Evolutionary conservation across 371 early-diverging fungal genomes (phyloP).

Genomic region (Apophysomyces variabilis): DNA sequence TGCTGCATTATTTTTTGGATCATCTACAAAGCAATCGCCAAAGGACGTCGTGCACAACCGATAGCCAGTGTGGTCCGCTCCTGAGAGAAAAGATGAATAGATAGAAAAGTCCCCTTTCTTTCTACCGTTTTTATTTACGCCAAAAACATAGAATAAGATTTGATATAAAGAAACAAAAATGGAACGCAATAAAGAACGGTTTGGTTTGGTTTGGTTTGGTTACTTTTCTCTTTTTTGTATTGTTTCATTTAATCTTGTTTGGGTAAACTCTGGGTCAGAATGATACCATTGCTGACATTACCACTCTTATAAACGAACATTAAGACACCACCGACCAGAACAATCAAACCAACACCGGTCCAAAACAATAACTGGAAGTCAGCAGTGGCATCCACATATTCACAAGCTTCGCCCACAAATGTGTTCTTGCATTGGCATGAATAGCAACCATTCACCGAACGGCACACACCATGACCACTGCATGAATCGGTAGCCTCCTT

Average conservation of each 20-base stretch:
- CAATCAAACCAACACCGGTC: slow-evolving; percentile 45
- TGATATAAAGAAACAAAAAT: too few species aligned
- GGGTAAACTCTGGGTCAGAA: slow-evolving; percentile 42
- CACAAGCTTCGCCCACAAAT: slow-evolving; percentile 40
- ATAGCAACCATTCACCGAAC: slow-evolving; percentile 33
- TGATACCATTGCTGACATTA: slow-evolving; percentile 35
- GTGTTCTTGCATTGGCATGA: slow-evolving; percentile 40
- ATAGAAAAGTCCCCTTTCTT: not conserved
- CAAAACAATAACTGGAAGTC: slow-evolving; percentile 57
- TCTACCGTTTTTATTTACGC: too few species aligned
- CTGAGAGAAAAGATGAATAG: not conserved
- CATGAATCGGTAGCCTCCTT: slow-evolving; percentile 39
- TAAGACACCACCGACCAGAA: slow-evolving; percentile 44
- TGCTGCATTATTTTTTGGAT: not conserved
- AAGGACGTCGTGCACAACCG: slow-evolving; percentile 6
- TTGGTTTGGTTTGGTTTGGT: too few species aligned
- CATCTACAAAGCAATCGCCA: slow-evolving; percentile 7
- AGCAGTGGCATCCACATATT: slow-evolving; percentile 38
- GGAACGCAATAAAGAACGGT: not conserved
- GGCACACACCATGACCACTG: slow-evolving; percentile 43
- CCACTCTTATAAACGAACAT: slow-evolving; percentile 48
- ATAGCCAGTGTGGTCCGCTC: slow-evolving; percentile 3
- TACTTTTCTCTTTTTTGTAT: too few species aligned
- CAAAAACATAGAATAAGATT: too few species aligned
- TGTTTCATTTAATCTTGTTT: slow-evolving; percentile 46